A percentile compares a stretch with the other conserved stretches of the same genome.
These are phyloP conservation scores for Penicillium soppii DNA, from an alignment of 495 filamentous ascomycete species.

Conservation along the genomic window DNA sequence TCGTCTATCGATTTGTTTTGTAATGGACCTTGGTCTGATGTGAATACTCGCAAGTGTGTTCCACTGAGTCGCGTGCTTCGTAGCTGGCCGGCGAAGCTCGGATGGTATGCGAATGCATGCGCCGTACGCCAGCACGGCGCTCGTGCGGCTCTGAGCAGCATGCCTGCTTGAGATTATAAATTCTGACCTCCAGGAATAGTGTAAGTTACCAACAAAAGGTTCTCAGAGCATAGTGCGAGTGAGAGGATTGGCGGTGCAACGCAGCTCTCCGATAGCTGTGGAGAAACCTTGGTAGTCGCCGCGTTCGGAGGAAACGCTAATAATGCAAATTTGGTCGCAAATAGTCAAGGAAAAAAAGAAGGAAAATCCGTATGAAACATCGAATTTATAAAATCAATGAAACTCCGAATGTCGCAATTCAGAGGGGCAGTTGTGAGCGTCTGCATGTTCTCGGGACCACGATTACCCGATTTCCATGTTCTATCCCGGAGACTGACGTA, in stretches of 20 bases:
- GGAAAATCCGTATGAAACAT: not conserved
- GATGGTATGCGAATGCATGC: conserved; percentile 24
- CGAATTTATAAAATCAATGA: not conserved
- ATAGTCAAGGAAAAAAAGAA: conserved; percentile 1
- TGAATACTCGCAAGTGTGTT: conserved; percentile 33
- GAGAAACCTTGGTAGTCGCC: conserved; percentile 29
- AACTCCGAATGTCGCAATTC: conserved; percentile 19
- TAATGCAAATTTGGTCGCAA: not conserved
- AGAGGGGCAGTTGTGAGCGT: conserved; percentile 17
- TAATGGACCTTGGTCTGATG: conserved; percentile 14
- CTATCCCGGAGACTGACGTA: conserved; percentile 34
- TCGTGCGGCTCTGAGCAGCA: conserved; percentile 47
- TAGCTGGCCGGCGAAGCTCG: conserved; percentile 29
- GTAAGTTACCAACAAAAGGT: not conserved
- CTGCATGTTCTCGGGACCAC: conserved; percentile 21
- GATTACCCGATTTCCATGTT: conserved; percentile 26
- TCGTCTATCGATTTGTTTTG: conserved; percentile 19
- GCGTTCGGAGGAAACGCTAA: conserved; percentile 39
- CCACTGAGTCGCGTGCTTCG: conserved; percentile 24
- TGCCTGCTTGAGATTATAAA: conserved; percentile 19
- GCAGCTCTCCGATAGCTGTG: conserved; percentile 24
- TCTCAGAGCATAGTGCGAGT: conserved; percentile 33
- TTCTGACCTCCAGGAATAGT: not conserved
- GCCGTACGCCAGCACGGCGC: conserved; percentile 41
- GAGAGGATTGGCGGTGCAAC: conserved; percentile 12